phyloP scores from a whole-genome alignment of 768 basidiomycete genomes.

The Cystobasidiopsis lactophilus region DNA sequence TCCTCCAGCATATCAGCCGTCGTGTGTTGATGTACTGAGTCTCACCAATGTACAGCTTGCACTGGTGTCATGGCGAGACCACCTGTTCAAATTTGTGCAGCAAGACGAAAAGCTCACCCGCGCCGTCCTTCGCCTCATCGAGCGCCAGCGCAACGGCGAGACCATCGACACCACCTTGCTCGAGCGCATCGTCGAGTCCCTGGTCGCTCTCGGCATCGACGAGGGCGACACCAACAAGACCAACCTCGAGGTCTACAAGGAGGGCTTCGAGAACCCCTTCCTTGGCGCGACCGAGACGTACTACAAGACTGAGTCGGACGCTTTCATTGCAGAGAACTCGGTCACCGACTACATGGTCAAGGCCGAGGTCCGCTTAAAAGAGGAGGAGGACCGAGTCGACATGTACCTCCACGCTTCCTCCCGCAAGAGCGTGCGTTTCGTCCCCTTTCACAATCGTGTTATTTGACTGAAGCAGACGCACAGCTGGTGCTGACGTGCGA shows the following conservation, averaged over 20 bases:
- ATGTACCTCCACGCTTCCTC: slow-evolving; percentile 77
- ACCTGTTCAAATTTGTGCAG: slow-evolving; percentile 78
- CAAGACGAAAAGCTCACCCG: slow-evolving; percentile 61
- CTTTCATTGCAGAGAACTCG: slow-evolving; percentile 66
- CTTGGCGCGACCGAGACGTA: slow-evolving; percentile 69
- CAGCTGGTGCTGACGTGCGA: slow-evolving; percentile 46
- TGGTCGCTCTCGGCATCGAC: slow-evolving; percentile 81
- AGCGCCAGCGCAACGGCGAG: slow-evolving; percentile 82
- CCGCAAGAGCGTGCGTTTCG: slow-evolving; percentile 52
- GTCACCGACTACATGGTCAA: slow-evolving; percentile 89
- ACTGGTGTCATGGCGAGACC: slow-evolving; percentile 82
- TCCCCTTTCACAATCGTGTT: too few relatives aligned
- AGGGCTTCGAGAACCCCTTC: slow-evolving; percentile 75
- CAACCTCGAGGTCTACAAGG: slow-evolving; percentile 78
- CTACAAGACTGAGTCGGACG: slow-evolving; percentile 76
- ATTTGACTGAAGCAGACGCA: slow-evolving; percentile 14
- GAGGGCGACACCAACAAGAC: slow-evolving; percentile 74
- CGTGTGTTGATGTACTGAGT: neutral
- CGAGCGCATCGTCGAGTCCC: slow-evolving; percentile 84
- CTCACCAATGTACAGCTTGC: slow-evolving; percentile 39
- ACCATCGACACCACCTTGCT: slow-evolving; percentile 76
- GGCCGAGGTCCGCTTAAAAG: slow-evolving; percentile 71
- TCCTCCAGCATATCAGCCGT: neutral
- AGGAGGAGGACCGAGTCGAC: slow-evolving; percentile 89
- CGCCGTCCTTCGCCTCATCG: slow-evolving; percentile 71